A percentile compares a stretch with the other conserved stretches of the same genome.
These are phyloP conservation scores for Tetracladium maxilliforme DNA, from an alignment of 2,329 filamentous ascomycete species.

Conservation along the genomic window DNA sequence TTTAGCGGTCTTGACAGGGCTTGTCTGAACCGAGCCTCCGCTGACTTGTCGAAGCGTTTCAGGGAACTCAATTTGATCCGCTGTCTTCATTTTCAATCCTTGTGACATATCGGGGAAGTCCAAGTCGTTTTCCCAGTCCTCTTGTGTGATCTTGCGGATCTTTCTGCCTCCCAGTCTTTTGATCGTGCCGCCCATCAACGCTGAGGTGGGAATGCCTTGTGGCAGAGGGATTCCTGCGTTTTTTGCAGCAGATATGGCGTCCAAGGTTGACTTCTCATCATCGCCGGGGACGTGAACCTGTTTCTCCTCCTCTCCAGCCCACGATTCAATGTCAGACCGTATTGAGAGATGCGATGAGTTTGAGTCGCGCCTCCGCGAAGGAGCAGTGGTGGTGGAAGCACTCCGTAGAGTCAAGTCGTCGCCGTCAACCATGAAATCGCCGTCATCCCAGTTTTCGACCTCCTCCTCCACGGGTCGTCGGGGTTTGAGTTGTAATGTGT, in stretches of 20 bases:
- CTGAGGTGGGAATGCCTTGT: slow-evolving; percentile 72
- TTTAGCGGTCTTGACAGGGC: slow-evolving; percentile 29
- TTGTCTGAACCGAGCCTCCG: slow-evolving; percentile 33
- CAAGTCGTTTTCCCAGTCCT: slow-evolving; percentile 72
- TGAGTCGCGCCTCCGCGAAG: slow-evolving; percentile 51
- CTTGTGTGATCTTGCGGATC: slow-evolving; percentile 56
- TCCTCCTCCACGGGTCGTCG: slow-evolving; percentile 35
- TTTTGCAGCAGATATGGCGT: slow-evolving; percentile 78
- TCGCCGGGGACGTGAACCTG: slow-evolving; percentile 74
- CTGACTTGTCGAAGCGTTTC: slow-evolving; percentile 55
- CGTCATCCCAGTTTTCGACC: slow-evolving; percentile 70
- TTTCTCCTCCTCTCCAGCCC: slow-evolving; percentile 71
- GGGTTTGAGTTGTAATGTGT: slow-evolving; percentile 35
- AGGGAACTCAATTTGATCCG: slow-evolving; percentile 46
- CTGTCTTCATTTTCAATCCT: slow-evolving; percentile 48
- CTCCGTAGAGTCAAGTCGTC: slow-evolving; percentile 48
- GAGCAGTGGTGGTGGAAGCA: slow-evolving; percentile 24
- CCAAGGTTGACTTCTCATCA: slow-evolving; percentile 68
- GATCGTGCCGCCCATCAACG: slow-evolving; percentile 82
- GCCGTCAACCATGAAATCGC: slow-evolving; percentile 56
- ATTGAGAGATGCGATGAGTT: slow-evolving; percentile 72
- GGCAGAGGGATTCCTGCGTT: slow-evolving; percentile 87
- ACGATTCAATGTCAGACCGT: slow-evolving; percentile 67
- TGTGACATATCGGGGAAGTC: slow-evolving; percentile 48
- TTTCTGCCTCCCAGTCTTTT: slow-evolving; percentile 71